Percentiles rank a stretch among this genome's conserved stretches.
Conservation (phyloP, 169 alveolate species). For the Cyclospora cayetanensis region DNA sequence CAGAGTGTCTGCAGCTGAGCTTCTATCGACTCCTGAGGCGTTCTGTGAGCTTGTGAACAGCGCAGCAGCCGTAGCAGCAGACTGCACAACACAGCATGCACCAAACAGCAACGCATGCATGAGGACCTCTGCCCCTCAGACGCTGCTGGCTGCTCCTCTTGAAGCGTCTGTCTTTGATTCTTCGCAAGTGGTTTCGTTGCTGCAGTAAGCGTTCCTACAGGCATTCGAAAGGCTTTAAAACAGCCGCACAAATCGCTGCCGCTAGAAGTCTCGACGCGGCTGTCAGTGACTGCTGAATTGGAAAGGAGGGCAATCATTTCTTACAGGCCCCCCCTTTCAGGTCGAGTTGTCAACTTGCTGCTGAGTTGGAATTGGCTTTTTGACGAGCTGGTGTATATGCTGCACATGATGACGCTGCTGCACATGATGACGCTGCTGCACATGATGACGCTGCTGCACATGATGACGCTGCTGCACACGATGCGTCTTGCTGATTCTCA, state of each 20-base stretch:
- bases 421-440: not conserved
- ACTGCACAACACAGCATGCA: not conserved
- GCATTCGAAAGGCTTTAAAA: too few relatives aligned
- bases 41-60: not conserved
- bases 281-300: too few relatives aligned
- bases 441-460: not conserved
- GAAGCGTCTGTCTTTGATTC: not conserved
- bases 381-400: too few relatives aligned
- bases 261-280: too few relatives aligned
- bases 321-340: too few relatives aligned
- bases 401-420: not conserved
- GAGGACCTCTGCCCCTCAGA: not conserved
- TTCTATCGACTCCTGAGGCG: not conserved
- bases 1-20: not conserved
- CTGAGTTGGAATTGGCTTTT: too few relatives aligned
- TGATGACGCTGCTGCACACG: constrained; percentile 33
- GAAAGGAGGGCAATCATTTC: too few relatives aligned
- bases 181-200: not conserved
- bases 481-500: not conserved
- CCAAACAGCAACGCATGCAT: not conserved
- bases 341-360: too few relatives aligned
- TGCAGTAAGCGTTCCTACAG: constrained; percentile 19
- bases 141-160: not conserved
- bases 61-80: not conserved
- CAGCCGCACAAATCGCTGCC: too few relatives aligned